Evolutionary conservation across 495 filamentous ascomycete species (phyloP), one percentile per base, ranked within the genome.

Genomic region (Terfezia claveryi): DNA sequence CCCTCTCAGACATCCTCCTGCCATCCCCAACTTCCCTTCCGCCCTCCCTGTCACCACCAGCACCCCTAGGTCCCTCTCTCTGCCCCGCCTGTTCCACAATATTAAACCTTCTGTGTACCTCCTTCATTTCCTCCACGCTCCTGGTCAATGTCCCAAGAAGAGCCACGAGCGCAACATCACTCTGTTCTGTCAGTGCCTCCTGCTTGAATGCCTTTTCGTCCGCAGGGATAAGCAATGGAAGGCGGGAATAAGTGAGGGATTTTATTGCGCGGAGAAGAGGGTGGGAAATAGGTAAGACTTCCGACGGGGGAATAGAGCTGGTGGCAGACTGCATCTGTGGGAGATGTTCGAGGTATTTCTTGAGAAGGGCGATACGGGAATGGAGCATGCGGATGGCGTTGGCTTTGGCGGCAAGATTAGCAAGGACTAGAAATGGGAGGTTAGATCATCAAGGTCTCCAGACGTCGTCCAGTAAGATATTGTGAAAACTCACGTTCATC

Each of bases 381-480:
- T 87, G 80, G 53, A 96, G 76, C 77, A 93, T 94, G 67, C 82
- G 83, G 61, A 94, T 80, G 27, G 92, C 88, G 67, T 96, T 98
- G 41, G 79, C 73, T 60, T 93, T 94, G 51, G 87, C 84, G 12
- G 80, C 86, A 36, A 98, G 78, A 27, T 70, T 76, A 38, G 77
- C 73, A 49, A 85, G 74, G 17, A 83, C 79, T 82, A 49, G 51
- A 32, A 10, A 23, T 7, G 41, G 46, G 23, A 16, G 36, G 53
- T 20, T 53, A 53, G 51, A 50, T 32, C 11, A 53, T 6, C 44
- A 27, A 44, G 32, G 49, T 41, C 50, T 49, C 6, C 10, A 41
- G 20, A 10, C 11, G 20, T 14, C 14, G 50, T 51, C n/a, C 16
- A 23, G 23, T n/a, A 6, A 10, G 6, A 41, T 14, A 23, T 32